These are phyloP conservation scores for Erysimum cheiri DNA, from an alignment of 441 rosid species.

Conservation along the genomic window DNA sequence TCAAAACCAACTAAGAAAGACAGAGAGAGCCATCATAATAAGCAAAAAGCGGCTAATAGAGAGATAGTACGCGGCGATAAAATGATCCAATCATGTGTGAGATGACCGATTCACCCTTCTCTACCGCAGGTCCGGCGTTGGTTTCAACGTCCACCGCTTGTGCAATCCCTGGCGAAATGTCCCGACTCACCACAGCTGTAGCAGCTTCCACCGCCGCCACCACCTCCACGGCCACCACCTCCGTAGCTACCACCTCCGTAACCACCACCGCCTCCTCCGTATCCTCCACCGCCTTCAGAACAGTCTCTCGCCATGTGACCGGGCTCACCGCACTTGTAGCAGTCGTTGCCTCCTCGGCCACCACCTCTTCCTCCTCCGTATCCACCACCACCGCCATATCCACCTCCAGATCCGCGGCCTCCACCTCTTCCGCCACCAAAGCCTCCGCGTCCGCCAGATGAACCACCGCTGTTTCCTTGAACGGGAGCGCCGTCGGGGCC, in stretches of 20 bases:
- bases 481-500: slow-evolving; percentile 62
- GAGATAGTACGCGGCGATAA: slow-evolving; percentile 17
- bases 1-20: not conserved
- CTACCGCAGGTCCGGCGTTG: not conserved
- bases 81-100: not conserved
- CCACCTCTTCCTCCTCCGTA: slow-evolving; percentile 41
- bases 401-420: slow-evolving; percentile 38
- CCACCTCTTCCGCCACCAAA: slow-evolving; percentile 43
- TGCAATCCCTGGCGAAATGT: slow-evolving; percentile 74
- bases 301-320: slow-evolving; percentile 48
- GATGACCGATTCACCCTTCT: slow-evolving; percentile 31
- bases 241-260: slow-evolving; percentile 36
- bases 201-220: slow-evolving; percentile 54
- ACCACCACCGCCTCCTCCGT: slow-evolving; percentile 36
- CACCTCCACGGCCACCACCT: slow-evolving; percentile 19
- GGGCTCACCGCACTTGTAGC: slow-evolving; percentile 42
- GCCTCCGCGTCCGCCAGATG: slow-evolving; percentile 48
- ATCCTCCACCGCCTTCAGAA: slow-evolving; percentile 40
- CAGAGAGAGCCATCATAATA: slow-evolving; percentile 1
- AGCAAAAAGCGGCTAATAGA: not conserved
- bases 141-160: slow-evolving; percentile 51
- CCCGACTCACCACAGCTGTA: slow-evolving; percentile 67
- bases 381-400: slow-evolving; percentile 21
- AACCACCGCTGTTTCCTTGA: slow-evolving; percentile 49
- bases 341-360: slow-evolving; percentile 38